Conservation (phyloP, 768 basidiomycete genomes). For the Termitomyces sp. region DNA sequence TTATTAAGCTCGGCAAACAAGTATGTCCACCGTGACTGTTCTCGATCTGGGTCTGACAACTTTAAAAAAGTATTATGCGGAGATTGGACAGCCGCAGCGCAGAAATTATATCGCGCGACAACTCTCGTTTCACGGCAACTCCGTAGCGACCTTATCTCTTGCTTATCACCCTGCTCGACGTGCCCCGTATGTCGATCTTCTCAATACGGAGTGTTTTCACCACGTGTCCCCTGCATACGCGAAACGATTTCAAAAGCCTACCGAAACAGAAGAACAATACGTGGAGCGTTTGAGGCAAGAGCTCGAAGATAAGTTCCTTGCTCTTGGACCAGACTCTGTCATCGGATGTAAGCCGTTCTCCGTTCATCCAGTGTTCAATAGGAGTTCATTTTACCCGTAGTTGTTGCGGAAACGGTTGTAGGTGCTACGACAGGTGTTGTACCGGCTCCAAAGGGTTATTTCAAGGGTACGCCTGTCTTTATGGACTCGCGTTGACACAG, state of each 20-base stretch:
- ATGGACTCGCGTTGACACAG: background rate
- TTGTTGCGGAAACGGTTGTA: conserved; percentile 82
- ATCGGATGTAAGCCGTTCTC: conserved; percentile 58
- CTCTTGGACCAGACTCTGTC: conserved; percentile 77
- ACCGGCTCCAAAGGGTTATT: conserved; percentile 77
- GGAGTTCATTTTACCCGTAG: conserved; percentile 26
- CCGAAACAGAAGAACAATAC: conserved; percentile 76
- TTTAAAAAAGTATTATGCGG: conserved; percentile 54
- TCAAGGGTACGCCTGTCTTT: conserved; percentile 36
- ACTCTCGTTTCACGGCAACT: conserved; percentile 85
- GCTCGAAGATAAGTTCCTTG: conserved; percentile 80
- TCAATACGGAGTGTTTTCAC: conserved; percentile 65
- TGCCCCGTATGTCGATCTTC: conserved; percentile 58
- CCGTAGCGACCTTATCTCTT: conserved; percentile 62
- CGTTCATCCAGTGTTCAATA: background rate
- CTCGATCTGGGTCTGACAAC: background rate
- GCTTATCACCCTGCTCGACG: conserved; percentile 64
- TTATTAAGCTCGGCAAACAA: conserved; percentile 79
- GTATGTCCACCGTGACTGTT: conserved; percentile 30
- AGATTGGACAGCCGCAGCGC: conserved; percentile 64
- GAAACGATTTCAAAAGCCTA: conserved; percentile 62
- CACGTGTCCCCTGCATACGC: conserved; percentile 88
- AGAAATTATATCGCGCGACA: conserved; percentile 75
- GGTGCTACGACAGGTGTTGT: conserved; percentile 80
- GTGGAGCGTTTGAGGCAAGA: conserved; percentile 74